Evolutionary conservation across 2,329 filamentous ascomycete genomes (phyloP).

Genomic region (Clarireedia paspali): DNA sequence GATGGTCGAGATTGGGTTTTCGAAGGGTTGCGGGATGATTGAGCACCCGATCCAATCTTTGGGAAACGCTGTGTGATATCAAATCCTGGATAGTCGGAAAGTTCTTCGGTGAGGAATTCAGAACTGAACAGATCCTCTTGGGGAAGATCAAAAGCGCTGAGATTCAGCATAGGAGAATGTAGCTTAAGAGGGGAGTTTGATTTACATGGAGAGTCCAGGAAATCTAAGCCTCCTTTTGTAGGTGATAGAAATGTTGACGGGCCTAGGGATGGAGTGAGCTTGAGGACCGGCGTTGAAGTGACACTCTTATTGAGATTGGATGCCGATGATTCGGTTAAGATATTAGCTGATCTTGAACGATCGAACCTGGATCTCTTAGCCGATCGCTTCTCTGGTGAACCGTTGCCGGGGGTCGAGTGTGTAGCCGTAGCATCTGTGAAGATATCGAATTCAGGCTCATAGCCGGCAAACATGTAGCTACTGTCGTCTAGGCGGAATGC

Average conservation of each 20-base stretch:
- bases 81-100: constrained; percentile 50
- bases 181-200: constrained; percentile 28
- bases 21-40: constrained; percentile 17
- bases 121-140: constrained; percentile 46
- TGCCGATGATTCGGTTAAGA: constrained; percentile 47
- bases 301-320: constrained; percentile 43
- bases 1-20: constrained; percentile 20
- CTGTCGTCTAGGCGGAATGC: constrained; percentile 60
- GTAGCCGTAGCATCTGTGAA: constrained; percentile 39
- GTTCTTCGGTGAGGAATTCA: constrained; percentile 51
- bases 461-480: constrained; percentile 43
- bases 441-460: constrained; percentile 51
- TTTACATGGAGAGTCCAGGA: constrained; percentile 46
- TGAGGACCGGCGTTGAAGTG: constrained; percentile 44
- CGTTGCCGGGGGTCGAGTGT: constrained; percentile 41
- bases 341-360: constrained; percentile 54
- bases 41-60: constrained; percentile 56
- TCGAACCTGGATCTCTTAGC: constrained; percentile 52
- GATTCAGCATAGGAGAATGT: constrained; percentile 16
- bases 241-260: constrained; percentile 41
- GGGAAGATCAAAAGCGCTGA: constrained; percentile 21
- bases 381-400: constrained; percentile 61
- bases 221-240: constrained; percentile 42
- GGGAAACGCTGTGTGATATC: constrained; percentile 71
- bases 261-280: constrained; percentile 34